Evolutionary conservation across 176 grass and related monocot genomes (phyloP), one percentile per base, ranked within the genome.

Genomic region (Carex cristatella): DNA sequence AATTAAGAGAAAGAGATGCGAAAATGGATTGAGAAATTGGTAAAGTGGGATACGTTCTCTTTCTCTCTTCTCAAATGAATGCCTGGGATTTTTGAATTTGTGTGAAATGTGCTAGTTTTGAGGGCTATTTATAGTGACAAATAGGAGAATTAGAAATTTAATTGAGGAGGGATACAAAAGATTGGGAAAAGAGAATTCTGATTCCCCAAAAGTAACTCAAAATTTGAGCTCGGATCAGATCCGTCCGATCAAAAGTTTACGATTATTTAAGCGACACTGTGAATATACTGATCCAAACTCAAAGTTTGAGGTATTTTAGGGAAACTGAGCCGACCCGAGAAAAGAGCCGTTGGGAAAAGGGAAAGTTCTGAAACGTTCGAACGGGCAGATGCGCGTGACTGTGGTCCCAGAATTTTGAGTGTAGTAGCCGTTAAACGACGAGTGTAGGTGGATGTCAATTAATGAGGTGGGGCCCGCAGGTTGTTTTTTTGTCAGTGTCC

Each of bases 391-490:
- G 67, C 79, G 85, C 13, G 81, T 87, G 28, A 42, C 1, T 67
- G 38, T 33, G 46, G 35, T 82, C 30, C 31, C 44, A 11, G 57
- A 38, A 44, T 79, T 89, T 91, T 44, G 72, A 73, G 86, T 84
- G 76, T 81, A 88, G 82, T 93, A 92, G 88, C 91, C 91, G 91
- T 94, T 94, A 81, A 86, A 92, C n/a, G 80, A 92, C n/a, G 80
- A 67, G 73, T 72, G 23, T 30, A 59, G 77, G 13, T 40, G 35
- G 0, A 19, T 13, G 68, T 46, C 46, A 7, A 85, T 54, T 76
- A 65, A 44, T 88, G 72, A 49, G 62, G 33, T 80, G 72, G 40
- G 65, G 3, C 33, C 16, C 27, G 32, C 44, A 4, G 4, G 31
- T 66, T 53, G 27, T 69, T 37, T 18, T 63, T 59, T 65, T 64